These are phyloP conservation scores for Magnaporthiopsis incrustans DNA, from an alignment of 2,329 filamentous ascomycete genomes.

Conservation along the genomic window DNA sequence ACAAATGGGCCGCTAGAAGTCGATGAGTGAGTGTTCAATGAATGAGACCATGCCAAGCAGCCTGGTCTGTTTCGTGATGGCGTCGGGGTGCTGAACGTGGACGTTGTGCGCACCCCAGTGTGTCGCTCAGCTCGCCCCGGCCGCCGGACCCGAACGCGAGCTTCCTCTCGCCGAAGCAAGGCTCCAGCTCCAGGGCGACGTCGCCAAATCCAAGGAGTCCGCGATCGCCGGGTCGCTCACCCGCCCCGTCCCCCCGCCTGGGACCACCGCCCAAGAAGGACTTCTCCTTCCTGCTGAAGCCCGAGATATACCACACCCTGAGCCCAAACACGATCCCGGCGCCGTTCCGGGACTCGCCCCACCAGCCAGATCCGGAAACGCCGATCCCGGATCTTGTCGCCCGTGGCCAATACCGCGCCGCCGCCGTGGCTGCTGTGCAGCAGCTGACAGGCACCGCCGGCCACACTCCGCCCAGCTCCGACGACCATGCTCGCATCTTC, in stretches of 20 bases:
- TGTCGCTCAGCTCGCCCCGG: conserved; percentile 5
- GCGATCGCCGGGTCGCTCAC: conserved; percentile 20
- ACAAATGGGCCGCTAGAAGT: conserved; percentile 6
- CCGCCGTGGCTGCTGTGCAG: conserved; percentile 60
- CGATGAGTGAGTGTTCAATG: conserved; percentile 4
- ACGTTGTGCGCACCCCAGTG: background rate
- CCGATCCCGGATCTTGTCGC: conserved; percentile 61
- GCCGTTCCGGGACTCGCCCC: conserved; percentile 61
- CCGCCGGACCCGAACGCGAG: background rate
- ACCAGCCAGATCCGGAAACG: conserved; percentile 54
- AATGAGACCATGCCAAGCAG: background rate
- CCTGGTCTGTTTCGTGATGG: background rate
- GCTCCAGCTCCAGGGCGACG: conserved; percentile 4
- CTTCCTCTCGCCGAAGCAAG: conserved; percentile 3
- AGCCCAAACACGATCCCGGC: conserved; percentile 52
- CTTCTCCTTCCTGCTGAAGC: conserved; percentile 71
- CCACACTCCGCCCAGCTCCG: conserved; percentile 31
- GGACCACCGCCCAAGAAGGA: conserved; percentile 49
- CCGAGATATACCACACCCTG: conserved; percentile 76
- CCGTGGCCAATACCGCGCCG: conserved; percentile 70
- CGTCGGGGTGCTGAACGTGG: background rate
- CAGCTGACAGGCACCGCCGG: conserved; percentile 45
- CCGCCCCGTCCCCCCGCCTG: conserved; percentile 12
- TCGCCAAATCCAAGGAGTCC: conserved; percentile 18
- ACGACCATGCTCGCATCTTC: conserved; percentile 63